Percentiles rank a stretch among this genome's conserved stretches.
phyloP scores from a whole-genome alignment of 176 grass and related monocot species.

The Poa annua region DNA sequence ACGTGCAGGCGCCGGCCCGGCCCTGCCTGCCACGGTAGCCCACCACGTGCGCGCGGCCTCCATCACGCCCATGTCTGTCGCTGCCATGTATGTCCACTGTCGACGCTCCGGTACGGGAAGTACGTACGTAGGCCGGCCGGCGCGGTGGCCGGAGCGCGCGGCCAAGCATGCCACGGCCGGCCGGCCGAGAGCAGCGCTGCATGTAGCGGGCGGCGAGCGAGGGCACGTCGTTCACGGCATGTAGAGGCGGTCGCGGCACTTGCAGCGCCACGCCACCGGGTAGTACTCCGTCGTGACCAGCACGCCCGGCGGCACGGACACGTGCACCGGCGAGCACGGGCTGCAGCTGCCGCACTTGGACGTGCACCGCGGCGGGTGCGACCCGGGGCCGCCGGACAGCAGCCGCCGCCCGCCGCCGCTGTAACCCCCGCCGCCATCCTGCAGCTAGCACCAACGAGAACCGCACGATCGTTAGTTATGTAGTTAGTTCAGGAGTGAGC shows the following conservation, averaged over 20 bases:
- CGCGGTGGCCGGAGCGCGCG: too few species aligned
- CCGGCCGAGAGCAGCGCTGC: background rate
- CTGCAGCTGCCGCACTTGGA: slow-evolving; percentile 81
- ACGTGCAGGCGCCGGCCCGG: background rate
- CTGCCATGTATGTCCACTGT: slow-evolving; percentile 12
- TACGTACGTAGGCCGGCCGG: background rate
- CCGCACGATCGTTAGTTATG: background rate
- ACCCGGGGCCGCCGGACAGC: slow-evolving; percentile 54
- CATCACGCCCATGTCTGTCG: background rate
- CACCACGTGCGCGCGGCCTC: slow-evolving; percentile 14
- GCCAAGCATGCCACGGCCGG: background rate
- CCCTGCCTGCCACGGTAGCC: slow-evolving; percentile 2
- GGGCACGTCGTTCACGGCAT: slow-evolving; percentile 52
- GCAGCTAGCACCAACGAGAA: background rate
- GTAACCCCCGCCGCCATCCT: background rate
- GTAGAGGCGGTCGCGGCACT: slow-evolving; percentile 82
- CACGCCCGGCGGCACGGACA: slow-evolving; percentile 68
- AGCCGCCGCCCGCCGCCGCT: slow-evolving; percentile 20
- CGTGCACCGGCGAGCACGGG: slow-evolving; percentile 77
- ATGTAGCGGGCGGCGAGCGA: background rate
- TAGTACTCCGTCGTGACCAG: slow-evolving; percentile 82
- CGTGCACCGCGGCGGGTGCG: slow-evolving; percentile 73
- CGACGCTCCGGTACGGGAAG: slow-evolving; percentile 4
- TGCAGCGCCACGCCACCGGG: slow-evolving; percentile 94
- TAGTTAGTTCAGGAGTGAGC: background rate